Base-by-base conservation (phyloP, 768 basidiomycete species). In the Suillus subaureus region DNA sequence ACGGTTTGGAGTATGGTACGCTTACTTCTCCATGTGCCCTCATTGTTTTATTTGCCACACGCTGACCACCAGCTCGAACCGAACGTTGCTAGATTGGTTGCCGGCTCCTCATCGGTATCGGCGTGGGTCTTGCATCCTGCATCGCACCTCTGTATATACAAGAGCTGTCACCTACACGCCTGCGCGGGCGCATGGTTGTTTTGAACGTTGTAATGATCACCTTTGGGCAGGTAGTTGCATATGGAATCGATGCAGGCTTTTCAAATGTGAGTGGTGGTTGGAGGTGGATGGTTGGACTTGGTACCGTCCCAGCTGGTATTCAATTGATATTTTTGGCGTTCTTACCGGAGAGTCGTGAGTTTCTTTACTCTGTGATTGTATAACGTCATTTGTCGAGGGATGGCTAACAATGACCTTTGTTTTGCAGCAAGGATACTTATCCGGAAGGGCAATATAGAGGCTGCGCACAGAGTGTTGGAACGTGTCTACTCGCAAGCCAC, bases 161-260 rank as follows among this genome's bases (percentile, higher is more conserved):
- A 72, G 93, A 94, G 75, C 83, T 94, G 26, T 87, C 91, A 0
- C 92, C 91, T 0, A 92, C 91, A 9, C 80, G 86, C 9, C 81
- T 90, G 33, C 82, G 92, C 6, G 93, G 92, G 6, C 81, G 90
- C 40, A 87, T 94, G 85, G 92, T 93, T 4, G 90, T 91, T 13
- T 79, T 93, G 62, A 94, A 94, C 73, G 91, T 93, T 23, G 90
- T 93, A 1, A 87, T 88, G 79, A 92, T 94, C 71, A 95, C 93
- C 0, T 80, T 89, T 7, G 91, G 91, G 3, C 93, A 93, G 68
- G 91, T 93, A 37, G 83, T 93, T 57, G 90, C 91, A 0, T 94
- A 92, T 71, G 89, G 86, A 23, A 87, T 89, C 63, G 90, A 86
- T 31, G 89, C 89, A 28, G 89, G 84, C 3, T 90, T 90, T 69